phyloP scores from a whole-genome alignment of 352 stramenopile species.

The Saprolegnia parasitica region DNA sequence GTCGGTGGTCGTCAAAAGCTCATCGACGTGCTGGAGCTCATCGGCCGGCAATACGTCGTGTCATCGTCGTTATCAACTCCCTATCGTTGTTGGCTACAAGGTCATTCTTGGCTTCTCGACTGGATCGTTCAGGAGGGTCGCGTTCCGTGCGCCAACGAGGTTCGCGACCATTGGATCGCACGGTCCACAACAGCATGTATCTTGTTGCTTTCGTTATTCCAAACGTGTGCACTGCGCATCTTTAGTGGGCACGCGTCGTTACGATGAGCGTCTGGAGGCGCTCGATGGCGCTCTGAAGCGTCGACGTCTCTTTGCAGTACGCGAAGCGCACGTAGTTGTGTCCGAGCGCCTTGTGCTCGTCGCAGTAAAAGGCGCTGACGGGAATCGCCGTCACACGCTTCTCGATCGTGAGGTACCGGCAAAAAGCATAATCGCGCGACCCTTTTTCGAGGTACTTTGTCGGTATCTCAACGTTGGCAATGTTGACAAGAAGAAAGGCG shows the following conservation, averaged over 20 bases:
- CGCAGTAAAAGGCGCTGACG: constrained; percentile 88
- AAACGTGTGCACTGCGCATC: too few relatives aligned
- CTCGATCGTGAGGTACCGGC: constrained; percentile 87
- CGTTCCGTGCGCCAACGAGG: too few relatives aligned
- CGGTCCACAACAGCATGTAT: too few relatives aligned
- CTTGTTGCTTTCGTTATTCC: too few relatives aligned
- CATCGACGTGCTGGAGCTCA: too few relatives aligned
- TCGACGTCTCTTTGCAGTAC: constrained; percentile 92
- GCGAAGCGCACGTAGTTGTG: constrained; percentile 87
- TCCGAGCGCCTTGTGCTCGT: constrained; percentile 65
- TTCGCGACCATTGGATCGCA: too few relatives aligned
- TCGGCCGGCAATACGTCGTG: too few relatives aligned
- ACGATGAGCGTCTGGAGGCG: constrained; percentile 37
- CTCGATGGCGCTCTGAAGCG: constrained; percentile 75
- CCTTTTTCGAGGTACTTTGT: constrained; percentile 44
- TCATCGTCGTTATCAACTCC: too few relatives aligned
- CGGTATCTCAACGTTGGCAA: constrained; percentile 60
- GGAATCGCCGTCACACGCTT: constrained; percentile 91
- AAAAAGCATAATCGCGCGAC: constrained; percentile 89
- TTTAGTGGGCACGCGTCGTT: background rate
- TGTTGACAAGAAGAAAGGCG: constrained; percentile 80
- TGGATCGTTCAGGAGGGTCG: too few relatives aligned
- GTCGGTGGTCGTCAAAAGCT: too few relatives aligned
- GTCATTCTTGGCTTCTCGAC: too few relatives aligned
- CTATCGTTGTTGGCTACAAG: too few relatives aligned